Percentiles rank a stretch among this genome's conserved stretches.
phyloP scores from a whole-genome alignment of 345 rosid species.

The Erysimum cheiranthoides region DNA sequence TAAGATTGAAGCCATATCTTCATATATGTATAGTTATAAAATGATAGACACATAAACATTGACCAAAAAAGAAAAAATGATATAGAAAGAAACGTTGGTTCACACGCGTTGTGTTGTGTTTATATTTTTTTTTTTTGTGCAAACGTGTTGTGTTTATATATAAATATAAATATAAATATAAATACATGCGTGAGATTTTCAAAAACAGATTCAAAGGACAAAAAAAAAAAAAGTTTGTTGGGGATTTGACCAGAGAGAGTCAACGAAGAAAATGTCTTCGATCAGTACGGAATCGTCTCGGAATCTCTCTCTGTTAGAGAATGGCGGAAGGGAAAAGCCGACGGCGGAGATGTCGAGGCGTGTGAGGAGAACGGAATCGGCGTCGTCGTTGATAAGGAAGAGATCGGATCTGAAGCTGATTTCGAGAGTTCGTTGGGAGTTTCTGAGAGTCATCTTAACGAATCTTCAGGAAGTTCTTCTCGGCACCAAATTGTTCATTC shows the following conservation, averaged over 20 bases:
- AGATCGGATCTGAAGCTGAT: conserved; percentile 50
- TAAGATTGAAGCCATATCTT: not conserved
- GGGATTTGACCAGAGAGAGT: conserved; percentile 16
- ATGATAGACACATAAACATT: not conserved
- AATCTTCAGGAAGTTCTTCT: conserved; percentile 47
- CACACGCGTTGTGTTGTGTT: not conserved
- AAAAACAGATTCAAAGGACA: conserved; percentile 13
- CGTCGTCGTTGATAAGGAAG: conserved; percentile 40
- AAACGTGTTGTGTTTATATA: too few relatives aligned
- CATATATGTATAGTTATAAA: not conserved
- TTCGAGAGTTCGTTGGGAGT: conserved; percentile 37
- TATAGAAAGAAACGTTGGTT: conserved; percentile 5
- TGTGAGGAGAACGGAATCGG: conserved; percentile 37
- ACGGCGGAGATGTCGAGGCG: conserved; percentile 32
- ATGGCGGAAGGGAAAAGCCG: conserved; percentile 23
- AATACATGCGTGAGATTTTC: not conserved
- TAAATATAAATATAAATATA: not conserved
- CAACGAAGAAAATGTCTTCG: conserved; percentile 43
- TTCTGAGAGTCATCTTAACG: conserved; percentile 23
- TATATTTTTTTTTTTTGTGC: too few relatives aligned
- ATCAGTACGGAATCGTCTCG: conserved; percentile 34
- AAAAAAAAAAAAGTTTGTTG: not conserved
- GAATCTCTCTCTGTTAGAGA: conserved; percentile 34
- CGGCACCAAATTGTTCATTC: conserved; percentile 42
- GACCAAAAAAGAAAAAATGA: not conserved